Base-by-base conservation (phyloP, 2,329 filamentous ascomycete species). In the Clonostachys chloroleuca region DNA sequence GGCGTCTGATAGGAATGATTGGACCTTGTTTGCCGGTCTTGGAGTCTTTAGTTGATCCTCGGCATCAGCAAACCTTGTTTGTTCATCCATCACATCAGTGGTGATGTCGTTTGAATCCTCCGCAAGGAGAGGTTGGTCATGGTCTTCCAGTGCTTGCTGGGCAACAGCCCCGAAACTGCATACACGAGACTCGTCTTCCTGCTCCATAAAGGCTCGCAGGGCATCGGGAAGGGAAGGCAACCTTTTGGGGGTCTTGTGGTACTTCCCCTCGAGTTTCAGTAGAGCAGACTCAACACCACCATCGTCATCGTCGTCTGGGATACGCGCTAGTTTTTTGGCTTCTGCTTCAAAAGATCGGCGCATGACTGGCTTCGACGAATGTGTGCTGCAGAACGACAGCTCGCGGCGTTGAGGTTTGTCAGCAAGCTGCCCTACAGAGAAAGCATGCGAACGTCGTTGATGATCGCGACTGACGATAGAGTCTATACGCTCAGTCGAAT, bases 231-330 rank as follows among this genome's bases (percentile, higher is more conserved):
- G 24, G 24, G 24, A 30, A 30, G 24, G 24, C 24, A 30, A 10
- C 24, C 24, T 30, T 30, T 17, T 20, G 5, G 16, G 42, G 20
- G 17, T 16, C 34, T 44, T 83, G 60, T 86, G 78, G 56, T 86
- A 94, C 55, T 83, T 92, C 10, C 94, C 94, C 69, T 99, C 94
- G 1, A 99, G 76, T 59, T 97, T 99, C 56, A 92, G 69, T 44
- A 99, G 66, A 1, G 94, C 89, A n/a, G 92, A 91, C 60, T 97
- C 94, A 24, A 97, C 84, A 12, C 92, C 92, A 7, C 90, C 90
- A 59, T 95, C 89, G 51, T 84, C 79, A 14, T 72, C 62, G 36
- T 95, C 89, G 59, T 96, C 92, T 0, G 92, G 90, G 24, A 97
- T 89, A 47, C 88, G 84, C 3, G 92, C 89, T 46, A 99, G 80